Conservation (phyloP, 2,329 filamentous ascomycete genomes). For the Thyridium curvatum region DNA sequence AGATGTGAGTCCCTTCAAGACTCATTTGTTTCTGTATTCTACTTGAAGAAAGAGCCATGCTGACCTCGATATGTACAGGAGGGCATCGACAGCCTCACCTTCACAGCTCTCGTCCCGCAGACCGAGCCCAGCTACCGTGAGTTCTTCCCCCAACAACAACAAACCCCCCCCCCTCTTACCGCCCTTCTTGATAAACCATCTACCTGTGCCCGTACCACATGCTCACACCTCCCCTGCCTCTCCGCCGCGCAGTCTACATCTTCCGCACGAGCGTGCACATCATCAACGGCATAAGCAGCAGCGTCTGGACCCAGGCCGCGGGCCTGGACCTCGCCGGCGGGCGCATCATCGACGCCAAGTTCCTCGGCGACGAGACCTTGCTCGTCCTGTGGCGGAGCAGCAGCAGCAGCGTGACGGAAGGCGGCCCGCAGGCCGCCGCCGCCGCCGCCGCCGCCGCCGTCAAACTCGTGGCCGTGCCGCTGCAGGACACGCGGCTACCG, state of each 20-base stretch:
- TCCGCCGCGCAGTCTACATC: slow-evolving; percentile 40
- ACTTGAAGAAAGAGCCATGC: slow-evolving; percentile 3
- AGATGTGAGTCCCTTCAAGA: slow-evolving; percentile 21
- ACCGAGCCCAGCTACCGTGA: slow-evolving; percentile 28
- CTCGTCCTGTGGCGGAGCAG: slow-evolving; percentile 53
- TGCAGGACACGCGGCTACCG: slow-evolving; percentile 4
- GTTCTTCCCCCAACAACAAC: background rate
- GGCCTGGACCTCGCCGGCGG: slow-evolving; percentile 33
- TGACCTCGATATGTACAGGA: slow-evolving; percentile 19
- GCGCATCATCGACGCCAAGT: slow-evolving; percentile 57
- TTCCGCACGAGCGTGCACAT: slow-evolving; percentile 48
- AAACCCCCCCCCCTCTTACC: too few species aligned
- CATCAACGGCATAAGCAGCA: slow-evolving; percentile 52
- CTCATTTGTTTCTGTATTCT: background rate
- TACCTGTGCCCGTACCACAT: too few species aligned
- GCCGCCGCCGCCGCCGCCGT: too few species aligned
- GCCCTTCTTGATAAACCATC: too few species aligned
- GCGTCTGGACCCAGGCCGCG: slow-evolving; percentile 28
- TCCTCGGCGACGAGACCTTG: slow-evolving; percentile 56
- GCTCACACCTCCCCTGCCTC: background rate
- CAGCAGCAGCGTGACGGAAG: slow-evolving; percentile 24
- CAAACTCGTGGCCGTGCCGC: slow-evolving; percentile 8
- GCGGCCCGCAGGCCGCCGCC: too few species aligned
- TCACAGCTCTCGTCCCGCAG: slow-evolving; percentile 18
- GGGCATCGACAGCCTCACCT: slow-evolving; percentile 24